Base-by-base conservation (phyloP, 768 basidiomycete species). In the Pleurotus eryngii region DNA sequence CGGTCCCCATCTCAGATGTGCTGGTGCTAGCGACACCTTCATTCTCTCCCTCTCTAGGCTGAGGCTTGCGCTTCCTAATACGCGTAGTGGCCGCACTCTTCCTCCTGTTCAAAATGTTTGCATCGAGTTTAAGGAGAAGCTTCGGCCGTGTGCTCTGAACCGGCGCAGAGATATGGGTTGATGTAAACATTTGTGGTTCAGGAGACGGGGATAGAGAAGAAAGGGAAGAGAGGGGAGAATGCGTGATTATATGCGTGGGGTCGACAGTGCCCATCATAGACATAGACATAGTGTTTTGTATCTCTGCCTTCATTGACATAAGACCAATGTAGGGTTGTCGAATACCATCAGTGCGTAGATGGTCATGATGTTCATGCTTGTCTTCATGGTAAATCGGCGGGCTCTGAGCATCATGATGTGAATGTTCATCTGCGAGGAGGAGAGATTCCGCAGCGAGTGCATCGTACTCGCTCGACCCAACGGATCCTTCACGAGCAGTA, bases 11-110 rank as follows among this genome's bases (percentile, higher is more conserved):
- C 39, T 46, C 15, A 47, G 39, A 18, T 40, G 45, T 26, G 1
- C 24, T 26, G 17, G 51, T 53, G 24, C 12, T 20, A 5, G 49
- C 5, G n/a, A 37, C 12, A 4, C 15, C 14, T 1, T 20, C 27
- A 11, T 38, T 14, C 12, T 26, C 24, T 26, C 17, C 17, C 6
- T n/a, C 40, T 47, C 30, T 60, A 1, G 51, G 37, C 24, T 26
- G 24, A 26, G 0, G 24, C 38, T 58, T 61, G 22, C 57, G n/a
- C 46, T 61, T 61, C 46, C 27, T 60, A n/a, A 27, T 42, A 30
- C 51, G 49, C 11, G 51, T 54, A 8, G 51, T 17, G 24, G 51
- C 51, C 6, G 39, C 8, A 22, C 27, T 24, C 20, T 54, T 54
- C 11, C 22, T 42, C 4, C 18, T 15, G n/a, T 39, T 39, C 20